These are phyloP conservation scores for Hamamelis virginiana DNA, from an alignment of 164 flowering plant species.

Conservation along the genomic window DNA sequence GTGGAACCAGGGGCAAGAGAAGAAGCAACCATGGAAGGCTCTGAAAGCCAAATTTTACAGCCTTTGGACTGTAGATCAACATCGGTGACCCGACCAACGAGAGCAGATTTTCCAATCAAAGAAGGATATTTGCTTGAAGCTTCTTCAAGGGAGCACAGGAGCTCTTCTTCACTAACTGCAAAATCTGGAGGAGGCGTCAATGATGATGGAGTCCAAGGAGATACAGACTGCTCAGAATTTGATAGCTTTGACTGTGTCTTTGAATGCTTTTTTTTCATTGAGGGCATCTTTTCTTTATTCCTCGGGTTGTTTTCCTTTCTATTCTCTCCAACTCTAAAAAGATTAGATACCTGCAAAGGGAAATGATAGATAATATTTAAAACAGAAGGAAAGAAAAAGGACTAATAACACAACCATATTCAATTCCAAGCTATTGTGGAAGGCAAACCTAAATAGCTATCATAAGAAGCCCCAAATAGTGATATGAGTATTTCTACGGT, in stretches of 20 bases:
- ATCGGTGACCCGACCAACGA: slow-evolving; percentile 42
- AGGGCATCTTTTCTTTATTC: slow-evolving; percentile 33
- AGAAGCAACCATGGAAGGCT: slow-evolving; percentile 56
- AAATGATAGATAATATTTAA: too few species aligned
- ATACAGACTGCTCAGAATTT: slow-evolving; percentile 21
- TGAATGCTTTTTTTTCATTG: slow-evolving; percentile 44
- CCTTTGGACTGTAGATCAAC: slow-evolving; percentile 31
- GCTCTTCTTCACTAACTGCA: slow-evolving; percentile 33
- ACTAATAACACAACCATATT: too few species aligned
- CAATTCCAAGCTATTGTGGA: too few species aligned
- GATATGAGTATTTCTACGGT: too few species aligned
- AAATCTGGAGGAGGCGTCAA: slow-evolving; percentile 4
- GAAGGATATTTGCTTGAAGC: slow-evolving; percentile 63
- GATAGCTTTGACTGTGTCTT: slow-evolving; percentile 35
- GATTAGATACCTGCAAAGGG: too few species aligned
- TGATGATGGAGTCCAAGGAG: slow-evolving; percentile 26
- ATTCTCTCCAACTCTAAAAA: too few species aligned
- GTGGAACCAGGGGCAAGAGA: slow-evolving; percentile 54
- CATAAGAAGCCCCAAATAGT: too few species aligned
- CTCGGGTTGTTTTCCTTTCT: too few species aligned
- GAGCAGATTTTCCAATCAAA: slow-evolving; percentile 53
- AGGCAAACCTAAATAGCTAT: too few species aligned
- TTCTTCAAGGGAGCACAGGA: slow-evolving; percentile 31
- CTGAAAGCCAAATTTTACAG: slow-evolving; percentile 71
- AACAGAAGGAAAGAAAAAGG: too few species aligned